Base-by-base conservation (phyloP, 176 grass and related monocot species). In the Poa pratensis region DNA sequence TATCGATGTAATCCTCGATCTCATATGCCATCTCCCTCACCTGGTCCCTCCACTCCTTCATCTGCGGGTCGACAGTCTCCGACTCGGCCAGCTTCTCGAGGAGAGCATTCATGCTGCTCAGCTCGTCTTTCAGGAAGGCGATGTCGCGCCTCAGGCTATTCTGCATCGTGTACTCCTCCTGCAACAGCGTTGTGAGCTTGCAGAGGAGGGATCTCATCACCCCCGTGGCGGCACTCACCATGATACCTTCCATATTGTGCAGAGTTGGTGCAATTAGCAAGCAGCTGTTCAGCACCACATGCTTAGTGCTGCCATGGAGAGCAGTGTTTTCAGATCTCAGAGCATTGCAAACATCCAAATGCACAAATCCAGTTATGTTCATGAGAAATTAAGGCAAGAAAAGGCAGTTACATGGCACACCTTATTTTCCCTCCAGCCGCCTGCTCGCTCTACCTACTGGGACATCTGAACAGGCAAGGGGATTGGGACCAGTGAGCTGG, bases 21-120 rank as follows among this genome's bases (percentile, higher is more conserved):
- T 82, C 78, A 0, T 90, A 90, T 5, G 63, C n/a, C n/a, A n/a
- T 9, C 63, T 90, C 88, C 53, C 83, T 81, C 78, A 90, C 83
- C 22, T 90, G 78, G 50, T 63, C n/a, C n/a, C n/a, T 58, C 88
- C 88, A 90, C 42, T 85, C 83, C 72, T 18, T 77, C 1, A 18
- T 52, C 83, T 86, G 88, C 17, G 30, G 42, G 14, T 78, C 63
- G 0, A 82, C 62, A 5, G 1, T 3, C 72, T 86, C 88, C 8
- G 1, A 2, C 13, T 77, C 62, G 0, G 78, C 61, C 32, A 90
- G 52, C 78, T 32, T 53, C 88, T 82, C 72, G 0, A 85, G 64
- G 1, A 86, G 42, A 5, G 72, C 32, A 0, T 82, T 86, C 88
- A 90, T 90, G 61, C 82, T 82, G 77, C 78, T 52, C 61, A 89